These are phyloP conservation scores for Cyberlindnera petersonii DNA, from an alignment of 805 yeast genomes.

Conservation along the genomic window DNA sequence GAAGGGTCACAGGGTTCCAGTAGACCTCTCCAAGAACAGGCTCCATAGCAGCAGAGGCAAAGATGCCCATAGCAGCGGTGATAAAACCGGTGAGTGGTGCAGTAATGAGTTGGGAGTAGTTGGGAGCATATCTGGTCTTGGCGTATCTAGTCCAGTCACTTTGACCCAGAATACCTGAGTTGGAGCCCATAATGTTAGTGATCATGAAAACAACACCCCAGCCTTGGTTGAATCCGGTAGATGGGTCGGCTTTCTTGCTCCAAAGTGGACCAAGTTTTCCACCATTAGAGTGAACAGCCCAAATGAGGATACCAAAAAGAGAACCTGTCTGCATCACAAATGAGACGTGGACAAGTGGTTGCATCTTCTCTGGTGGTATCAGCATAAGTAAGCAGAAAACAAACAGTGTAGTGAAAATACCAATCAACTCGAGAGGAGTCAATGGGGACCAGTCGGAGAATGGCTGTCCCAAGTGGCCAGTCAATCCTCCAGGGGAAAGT, in stretches of 20 bases:
- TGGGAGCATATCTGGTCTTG: slow-evolving; percentile 21
- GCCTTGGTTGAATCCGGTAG: slow-evolving; percentile 30
- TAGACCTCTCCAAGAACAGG: slow-evolving; percentile 25
- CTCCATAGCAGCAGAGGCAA: slow-evolving; percentile 30
- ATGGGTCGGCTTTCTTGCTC: slow-evolving; percentile 8
- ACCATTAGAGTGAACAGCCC: slow-evolving; percentile 26
- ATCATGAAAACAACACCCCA: slow-evolving; percentile 27
- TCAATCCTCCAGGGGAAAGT: slow-evolving; percentile 29
- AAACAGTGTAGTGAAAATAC: slow-evolving; percentile 38
- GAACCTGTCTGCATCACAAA: slow-evolving; percentile 28
- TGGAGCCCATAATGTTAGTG: slow-evolving; percentile 21
- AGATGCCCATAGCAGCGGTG: slow-evolving; percentile 30
- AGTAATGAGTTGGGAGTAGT: slow-evolving; percentile 26
- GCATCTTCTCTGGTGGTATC: slow-evolving; percentile 32
- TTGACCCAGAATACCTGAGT: slow-evolving; percentile 32
- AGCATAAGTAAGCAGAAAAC: slow-evolving; percentile 34
- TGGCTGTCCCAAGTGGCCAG: slow-evolving; percentile 23
- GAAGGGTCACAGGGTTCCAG: slow-evolving; percentile 31
- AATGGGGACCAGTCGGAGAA: slow-evolving; percentile 16
- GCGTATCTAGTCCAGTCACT: slow-evolving; percentile 34
- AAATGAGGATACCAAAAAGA: slow-evolving; percentile 31
- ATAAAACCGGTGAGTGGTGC: slow-evolving; percentile 30
- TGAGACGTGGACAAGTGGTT: slow-evolving; percentile 25
- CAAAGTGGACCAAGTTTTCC: slow-evolving; percentile 27
- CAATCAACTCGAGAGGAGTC: slow-evolving; percentile 15